Base-by-base conservation (phyloP, 1,284 basidiomycete genomes). In the Pseudozyma flocculosa region DNA sequence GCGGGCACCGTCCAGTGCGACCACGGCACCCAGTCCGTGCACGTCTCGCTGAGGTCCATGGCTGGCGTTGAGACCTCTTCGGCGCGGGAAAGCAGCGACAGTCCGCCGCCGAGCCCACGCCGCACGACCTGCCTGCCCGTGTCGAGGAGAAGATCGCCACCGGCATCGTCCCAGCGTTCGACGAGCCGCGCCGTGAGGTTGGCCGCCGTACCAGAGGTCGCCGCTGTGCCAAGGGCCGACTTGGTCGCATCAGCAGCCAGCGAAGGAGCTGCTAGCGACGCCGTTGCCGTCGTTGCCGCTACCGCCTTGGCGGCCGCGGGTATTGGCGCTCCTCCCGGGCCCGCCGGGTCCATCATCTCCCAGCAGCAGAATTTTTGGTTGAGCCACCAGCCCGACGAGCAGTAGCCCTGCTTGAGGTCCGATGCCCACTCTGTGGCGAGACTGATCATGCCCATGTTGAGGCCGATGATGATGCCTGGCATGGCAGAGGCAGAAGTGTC, bases 331-430 rank as follows among this genome's bases (percentile, higher is more conserved):
- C 66, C 73, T 21, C 70, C 69, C 0, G 72, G 71, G 4, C 74
- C 74, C 1, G 61, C 70, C 7, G 55, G 50, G 48, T 78, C 75
- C 69, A 70, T 71, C 52, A 74, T 62, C 76, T 93, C 92, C 89
- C 91, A 92, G 78, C 95, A 99, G 80, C 95, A 98, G 78, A 97
- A 97, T 75, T 96, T 91, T 72, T 91, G 87, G 78, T 93, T 95
- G 51, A 98, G 79, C 94, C 95, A 99, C 95, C 95, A 98, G 2
- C 91, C 93, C 51, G 93, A 89, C 1, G 86, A 85, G 79, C 95
- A 99, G 76, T 95, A 94, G 0, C 95, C 95, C 82, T 92, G 88
- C 81, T 97, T 97, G 60, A 97, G 85, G 78, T 98, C 93, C 1
- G 92, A 93, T 10, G 97, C 84, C 95, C 95, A 99, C 79, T 89